These are phyloP conservation scores for Saccharomyces hybrid DNA, from an alignment of 1,139 yeast species.

Conservation along the genomic window DNA sequence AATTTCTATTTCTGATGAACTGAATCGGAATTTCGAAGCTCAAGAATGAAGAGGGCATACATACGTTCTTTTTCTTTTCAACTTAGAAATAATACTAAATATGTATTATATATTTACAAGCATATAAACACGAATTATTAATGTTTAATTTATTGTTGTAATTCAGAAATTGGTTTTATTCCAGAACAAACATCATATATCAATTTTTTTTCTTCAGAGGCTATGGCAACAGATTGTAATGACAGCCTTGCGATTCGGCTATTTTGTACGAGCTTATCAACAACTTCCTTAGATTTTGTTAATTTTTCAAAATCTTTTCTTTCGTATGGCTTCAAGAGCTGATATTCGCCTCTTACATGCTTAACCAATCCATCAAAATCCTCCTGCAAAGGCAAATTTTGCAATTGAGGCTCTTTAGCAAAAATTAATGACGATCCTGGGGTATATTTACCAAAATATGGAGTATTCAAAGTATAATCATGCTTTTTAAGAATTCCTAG, in stretches of 20 bases:
- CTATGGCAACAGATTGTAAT: constrained; percentile 15
- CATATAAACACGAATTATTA: constrained; percentile 1
- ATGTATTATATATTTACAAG: constrained; percentile 11
- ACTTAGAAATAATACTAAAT: not conserved
- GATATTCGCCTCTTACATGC: constrained; percentile 21
- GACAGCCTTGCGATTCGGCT: constrained; percentile 20
- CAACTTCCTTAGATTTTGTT: constrained; percentile 15
- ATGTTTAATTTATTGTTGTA: constrained; percentile 9
- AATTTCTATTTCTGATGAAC: constrained; percentile 3
- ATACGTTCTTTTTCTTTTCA: not conserved
- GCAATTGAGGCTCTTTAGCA: constrained; percentile 19
- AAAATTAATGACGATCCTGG: constrained; percentile 17
- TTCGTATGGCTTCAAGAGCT: constrained; percentile 7
- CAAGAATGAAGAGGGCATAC: constrained; percentile 1
- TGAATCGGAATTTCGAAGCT: not conserved
- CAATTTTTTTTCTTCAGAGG: constrained; percentile 13
- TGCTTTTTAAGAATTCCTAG: constrained; percentile 10
- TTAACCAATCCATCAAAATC: constrained; percentile 7
- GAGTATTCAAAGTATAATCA: constrained; percentile 11
- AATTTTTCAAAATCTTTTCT: constrained; percentile 13
- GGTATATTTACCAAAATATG: constrained; percentile 19
- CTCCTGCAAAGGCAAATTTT: constrained; percentile 12
- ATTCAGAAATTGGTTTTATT: constrained; percentile 21
- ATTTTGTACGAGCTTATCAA: constrained; percentile 14
- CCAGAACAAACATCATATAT: constrained; percentile 28